Conservation (phyloP, 176 grass and related monocot species). For the Saccharum officinarum region DNA sequence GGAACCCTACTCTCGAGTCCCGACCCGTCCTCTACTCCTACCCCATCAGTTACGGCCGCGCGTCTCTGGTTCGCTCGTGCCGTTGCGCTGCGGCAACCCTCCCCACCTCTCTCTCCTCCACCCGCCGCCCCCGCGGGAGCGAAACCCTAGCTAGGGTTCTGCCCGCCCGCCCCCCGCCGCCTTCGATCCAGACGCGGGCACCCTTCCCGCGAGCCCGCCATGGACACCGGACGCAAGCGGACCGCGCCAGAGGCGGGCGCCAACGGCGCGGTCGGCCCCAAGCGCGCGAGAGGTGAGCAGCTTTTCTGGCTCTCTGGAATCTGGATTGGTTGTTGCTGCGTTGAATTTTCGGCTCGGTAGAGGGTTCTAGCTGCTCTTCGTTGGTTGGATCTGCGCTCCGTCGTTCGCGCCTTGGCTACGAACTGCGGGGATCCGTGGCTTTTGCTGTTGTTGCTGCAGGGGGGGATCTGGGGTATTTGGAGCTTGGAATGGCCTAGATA, state of each 20-base stretch:
- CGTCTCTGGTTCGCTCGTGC: neutral
- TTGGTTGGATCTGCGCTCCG: slow-evolving; percentile 5
- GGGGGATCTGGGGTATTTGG: neutral
- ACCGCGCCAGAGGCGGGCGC: slow-evolving; percentile 41
- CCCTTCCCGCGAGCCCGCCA: slow-evolving; percentile 26
- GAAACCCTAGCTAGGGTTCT: slow-evolving; percentile 63
- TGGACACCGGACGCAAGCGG: slow-evolving; percentile 77
- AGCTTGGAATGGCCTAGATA: neutral
- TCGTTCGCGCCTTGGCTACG: neutral
- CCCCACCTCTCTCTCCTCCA: neutral
- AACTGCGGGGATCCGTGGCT: neutral
- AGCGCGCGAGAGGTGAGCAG: slow-evolving; percentile 74
- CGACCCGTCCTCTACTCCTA: neutral
- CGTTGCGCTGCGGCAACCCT: neutral
- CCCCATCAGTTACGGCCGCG: neutral
- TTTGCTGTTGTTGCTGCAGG: neutral
- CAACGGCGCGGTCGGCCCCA: slow-evolving; percentile 54
- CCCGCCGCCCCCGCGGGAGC: neutral
- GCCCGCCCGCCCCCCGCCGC: neutral
- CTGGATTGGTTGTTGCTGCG: neutral
- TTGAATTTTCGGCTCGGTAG: neutral
- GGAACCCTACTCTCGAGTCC: neutral
- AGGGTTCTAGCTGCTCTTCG: neutral
- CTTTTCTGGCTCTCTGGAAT: neutral
- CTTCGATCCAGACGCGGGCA: neutral